Conservation (phyloP, 352 stramenopile genomes). For the Globisporangium mamillatum region DNA sequence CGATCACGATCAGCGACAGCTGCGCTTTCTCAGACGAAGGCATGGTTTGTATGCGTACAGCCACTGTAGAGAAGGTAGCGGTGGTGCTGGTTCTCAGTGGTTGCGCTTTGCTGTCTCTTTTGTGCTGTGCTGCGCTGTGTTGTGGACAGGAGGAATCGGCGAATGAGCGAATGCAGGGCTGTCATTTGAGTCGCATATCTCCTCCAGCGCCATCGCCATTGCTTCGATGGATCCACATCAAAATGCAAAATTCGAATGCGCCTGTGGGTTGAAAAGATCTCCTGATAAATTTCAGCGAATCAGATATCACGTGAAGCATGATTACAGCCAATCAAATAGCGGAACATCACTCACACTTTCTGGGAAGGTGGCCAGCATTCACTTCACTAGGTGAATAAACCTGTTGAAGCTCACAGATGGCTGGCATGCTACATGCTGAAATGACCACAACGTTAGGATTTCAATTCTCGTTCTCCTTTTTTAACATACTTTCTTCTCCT, state of each 20-base stretch:
- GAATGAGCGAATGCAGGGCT: neutral
- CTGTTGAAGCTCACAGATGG: neutral
- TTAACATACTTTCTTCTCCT: conserved; percentile 2
- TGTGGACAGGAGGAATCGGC: neutral
- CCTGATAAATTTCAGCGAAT: neutral
- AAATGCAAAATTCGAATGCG: neutral
- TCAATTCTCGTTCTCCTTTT: conserved; percentile 2
- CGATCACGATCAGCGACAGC: conserved; percentile 94
- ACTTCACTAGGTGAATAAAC: neutral
- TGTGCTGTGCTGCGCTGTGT: neutral
- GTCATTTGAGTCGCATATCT: neutral
- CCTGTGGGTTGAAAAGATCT: conserved; percentile 9
- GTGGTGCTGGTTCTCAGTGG: neutral
- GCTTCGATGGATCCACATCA: neutral
- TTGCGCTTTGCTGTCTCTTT: neutral
- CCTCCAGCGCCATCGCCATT: neutral
- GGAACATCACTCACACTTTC: neutral
- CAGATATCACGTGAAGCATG: neutral
- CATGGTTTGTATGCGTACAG: neutral
- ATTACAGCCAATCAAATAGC: neutral
- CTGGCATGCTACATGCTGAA: neutral
- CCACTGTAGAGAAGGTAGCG: neutral
- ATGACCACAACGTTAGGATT: neutral
- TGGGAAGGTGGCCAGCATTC: neutral
- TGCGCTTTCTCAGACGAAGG: conserved; percentile 64